Base-by-base conservation (phyloP, 1,284 basidiomycete genomes). In the Ganoderma lingzhi region DNA sequence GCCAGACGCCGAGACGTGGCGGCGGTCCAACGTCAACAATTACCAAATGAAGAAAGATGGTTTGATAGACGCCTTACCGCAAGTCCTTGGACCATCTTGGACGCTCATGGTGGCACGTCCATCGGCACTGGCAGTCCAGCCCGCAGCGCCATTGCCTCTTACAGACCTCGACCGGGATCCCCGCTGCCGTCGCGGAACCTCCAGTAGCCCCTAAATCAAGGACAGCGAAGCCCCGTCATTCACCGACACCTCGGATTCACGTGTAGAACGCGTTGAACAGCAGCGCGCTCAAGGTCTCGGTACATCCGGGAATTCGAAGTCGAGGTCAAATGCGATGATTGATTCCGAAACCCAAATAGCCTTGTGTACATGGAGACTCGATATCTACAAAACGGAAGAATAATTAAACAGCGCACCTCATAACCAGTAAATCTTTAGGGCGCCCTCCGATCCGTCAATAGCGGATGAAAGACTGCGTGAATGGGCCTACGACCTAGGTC, bases 1-100 rank as follows among this genome's bases (percentile, higher is more conserved):
- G 35, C 32, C 35, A 59, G 30, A 59, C 19, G 48, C 3, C 10
- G 48, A 51, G 48, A 51, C 23, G 19, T 59, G 17, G 56, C 32
- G 32, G 35, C 17, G 35, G 35, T 3, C 51, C 51, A 30, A 28
- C 23, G n/a, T 15, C 56, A 23, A n/a, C 19, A 32, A 39, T 35
- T 17, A 14, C 56, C 56, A 59, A 39, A 59, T 59, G 12, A 3
- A 32, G 56, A 39, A 35, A 2, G 35, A 28, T 39, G 32, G 30
- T n/a, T 39, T 59, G 56, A 59, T 59, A 59, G 56, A 59, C 56
- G 56, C 56, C 35, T 39, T 39, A 19, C 28, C 30, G 23, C 53
- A 55, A 5, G 15, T 17, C n/a, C 12, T 45, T n/a, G 44, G 53
- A 23, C 53, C 35, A 19, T 30, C 23, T 35, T 41, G 39, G 10